Percentiles rank a stretch among this genome's conserved stretches.
Conservation (phyloP, 108 stramenopile species). For the Nannochloropsis granulata region DNA sequence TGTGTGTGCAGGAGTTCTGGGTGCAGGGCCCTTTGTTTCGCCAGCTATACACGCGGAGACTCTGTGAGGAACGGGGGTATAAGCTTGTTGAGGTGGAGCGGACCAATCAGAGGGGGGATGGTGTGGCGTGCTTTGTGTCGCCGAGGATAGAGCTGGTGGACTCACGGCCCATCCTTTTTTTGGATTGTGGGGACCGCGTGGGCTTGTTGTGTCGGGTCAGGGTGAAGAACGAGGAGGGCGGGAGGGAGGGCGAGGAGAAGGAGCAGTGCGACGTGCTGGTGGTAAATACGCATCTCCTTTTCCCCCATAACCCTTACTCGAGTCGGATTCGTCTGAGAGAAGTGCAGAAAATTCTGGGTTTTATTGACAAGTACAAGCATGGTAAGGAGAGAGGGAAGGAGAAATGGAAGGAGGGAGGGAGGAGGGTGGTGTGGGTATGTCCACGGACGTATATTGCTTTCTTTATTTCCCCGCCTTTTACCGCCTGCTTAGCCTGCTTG, state of each 20-base stretch:
- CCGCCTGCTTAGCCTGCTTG: background rate
- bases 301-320: background rate
- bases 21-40: background rate
- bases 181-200: constrained; percentile 3
- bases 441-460: background rate
- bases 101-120: background rate
- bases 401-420: background rate
- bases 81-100: background rate
- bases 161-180: background rate
- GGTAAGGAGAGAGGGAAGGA: background rate
- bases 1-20: constrained; percentile 8
- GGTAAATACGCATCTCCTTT: constrained; percentile 6
- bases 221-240: background rate
- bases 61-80: background rate
- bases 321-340: background rate
- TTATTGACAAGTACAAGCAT: background rate
- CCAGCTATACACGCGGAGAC: background rate
- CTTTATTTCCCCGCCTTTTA: background rate
- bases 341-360: background rate
- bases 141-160: background rate
- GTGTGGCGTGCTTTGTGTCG: background rate
- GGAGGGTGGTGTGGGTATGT: too few species aligned
- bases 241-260: background rate
- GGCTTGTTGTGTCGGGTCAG: background rate
- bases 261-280: background rate